phyloP scores from a whole-genome alignment of 768 basidiomycete genomes.

The Lepiota brunneoincarnata region DNA sequence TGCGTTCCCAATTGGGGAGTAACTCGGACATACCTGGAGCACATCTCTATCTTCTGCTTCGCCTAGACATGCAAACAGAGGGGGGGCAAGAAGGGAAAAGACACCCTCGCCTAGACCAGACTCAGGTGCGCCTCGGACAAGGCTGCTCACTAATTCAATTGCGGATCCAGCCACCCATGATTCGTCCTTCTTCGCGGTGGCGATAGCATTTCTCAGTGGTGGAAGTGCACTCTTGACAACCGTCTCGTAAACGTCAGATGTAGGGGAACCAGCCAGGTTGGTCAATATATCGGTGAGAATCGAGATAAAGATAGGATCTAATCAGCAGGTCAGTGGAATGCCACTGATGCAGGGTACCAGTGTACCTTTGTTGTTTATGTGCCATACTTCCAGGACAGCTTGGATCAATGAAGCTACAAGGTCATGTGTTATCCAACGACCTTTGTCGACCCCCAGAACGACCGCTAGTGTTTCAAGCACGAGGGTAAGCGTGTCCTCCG shows the following conservation, averaged over 20 bases:
- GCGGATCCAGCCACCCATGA: slow-evolving; percentile 79
- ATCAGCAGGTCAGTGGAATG: not conserved
- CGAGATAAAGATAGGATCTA: slow-evolving; percentile 86
- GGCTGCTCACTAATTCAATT: slow-evolving; percentile 74
- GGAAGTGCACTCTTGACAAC: slow-evolving; percentile 77
- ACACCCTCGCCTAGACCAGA: slow-evolving; percentile 77
- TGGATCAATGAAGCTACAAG: slow-evolving; percentile 64
- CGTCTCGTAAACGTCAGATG: slow-evolving; percentile 62
- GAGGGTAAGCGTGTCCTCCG: slow-evolving; percentile 86
- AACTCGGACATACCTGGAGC: slow-evolving; percentile 52
- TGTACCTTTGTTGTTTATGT: slow-evolving; percentile 80
- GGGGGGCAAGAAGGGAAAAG: slow-evolving; percentile 71
- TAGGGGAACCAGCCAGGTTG: slow-evolving; percentile 60
- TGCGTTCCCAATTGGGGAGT: not conserved
- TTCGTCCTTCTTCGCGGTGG: slow-evolving; percentile 54
- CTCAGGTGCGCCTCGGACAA: slow-evolving; percentile 64
- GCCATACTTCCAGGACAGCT: slow-evolving; percentile 79
- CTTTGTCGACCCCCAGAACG: slow-evolving; percentile 69
- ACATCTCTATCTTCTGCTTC: slow-evolving; percentile 84
- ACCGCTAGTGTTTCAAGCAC: slow-evolving; percentile 85
- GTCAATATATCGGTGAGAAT: slow-evolving; percentile 80
- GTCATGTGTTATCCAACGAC: slow-evolving; percentile 68
- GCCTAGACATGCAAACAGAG: slow-evolving; percentile 66
- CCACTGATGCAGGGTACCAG: not conserved
- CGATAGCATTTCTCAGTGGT: slow-evolving; percentile 62